Percentiles rank a stretch among this genome's conserved stretches.
Conservation (phyloP, 441 rosid genomes). For the Viola pubescens region DNA sequence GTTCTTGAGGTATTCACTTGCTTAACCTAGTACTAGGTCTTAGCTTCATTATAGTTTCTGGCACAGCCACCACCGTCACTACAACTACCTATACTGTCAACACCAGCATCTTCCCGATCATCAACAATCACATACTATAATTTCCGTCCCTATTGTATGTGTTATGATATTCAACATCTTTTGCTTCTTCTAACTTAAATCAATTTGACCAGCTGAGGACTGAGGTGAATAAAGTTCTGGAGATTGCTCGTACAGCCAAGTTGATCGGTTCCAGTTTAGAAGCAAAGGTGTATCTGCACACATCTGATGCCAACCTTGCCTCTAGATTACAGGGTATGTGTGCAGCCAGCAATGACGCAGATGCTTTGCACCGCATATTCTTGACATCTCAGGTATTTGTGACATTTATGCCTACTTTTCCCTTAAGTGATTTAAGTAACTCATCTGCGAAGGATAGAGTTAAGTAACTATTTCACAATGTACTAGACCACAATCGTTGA, state of each 20-base stretch:
- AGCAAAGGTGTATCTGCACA: constrained; percentile 69
- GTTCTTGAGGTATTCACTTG: constrained; percentile 62
- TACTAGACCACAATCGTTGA: too few species aligned
- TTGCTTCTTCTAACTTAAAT: constrained; percentile 11
- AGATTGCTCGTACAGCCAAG: constrained; percentile 74
- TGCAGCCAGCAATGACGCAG: constrained; percentile 59
- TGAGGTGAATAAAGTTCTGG: constrained; percentile 91
- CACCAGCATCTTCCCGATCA: neutral
- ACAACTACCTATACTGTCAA: neutral
- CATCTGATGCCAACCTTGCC: constrained; percentile 48
- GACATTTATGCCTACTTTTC: neutral
- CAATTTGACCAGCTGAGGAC: constrained; percentile 60
- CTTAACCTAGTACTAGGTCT: neutral
- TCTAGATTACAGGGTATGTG: constrained; percentile 47
- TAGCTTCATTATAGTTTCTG: too few species aligned
- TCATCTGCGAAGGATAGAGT: too few species aligned
- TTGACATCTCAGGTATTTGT: constrained; percentile 74
- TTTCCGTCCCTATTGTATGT: too few species aligned
- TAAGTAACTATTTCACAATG: too few species aligned
- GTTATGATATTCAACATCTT: neutral
- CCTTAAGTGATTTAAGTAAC: too few species aligned
- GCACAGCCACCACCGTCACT: neutral
- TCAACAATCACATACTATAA: too few species aligned
- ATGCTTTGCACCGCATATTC: constrained; percentile 68
- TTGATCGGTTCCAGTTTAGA: constrained; percentile 91